These are phyloP conservation scores for Candida tammaniensis DNA, from an alignment of 805 yeast genomes.

Conservation along the genomic window DNA sequence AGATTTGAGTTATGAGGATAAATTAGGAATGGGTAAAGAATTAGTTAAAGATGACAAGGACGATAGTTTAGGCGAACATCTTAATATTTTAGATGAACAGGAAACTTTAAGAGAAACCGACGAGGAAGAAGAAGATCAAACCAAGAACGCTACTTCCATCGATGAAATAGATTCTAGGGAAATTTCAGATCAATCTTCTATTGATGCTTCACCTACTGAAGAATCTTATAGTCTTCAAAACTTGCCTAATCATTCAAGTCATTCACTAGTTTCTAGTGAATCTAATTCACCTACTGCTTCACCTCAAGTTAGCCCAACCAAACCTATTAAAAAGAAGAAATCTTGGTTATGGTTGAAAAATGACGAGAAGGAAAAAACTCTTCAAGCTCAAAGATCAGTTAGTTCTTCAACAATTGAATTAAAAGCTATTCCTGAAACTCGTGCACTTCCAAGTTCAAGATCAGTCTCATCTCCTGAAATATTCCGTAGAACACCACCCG, in stretches of 20 bases:
- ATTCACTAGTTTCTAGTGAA: conserved; percentile 8
- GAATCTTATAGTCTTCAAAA: conserved; percentile 2
- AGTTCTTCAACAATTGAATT: conserved; percentile 31
- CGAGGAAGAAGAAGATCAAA: conserved; percentile 3
- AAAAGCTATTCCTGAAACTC: conserved; percentile 21
- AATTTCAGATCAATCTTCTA: conserved; percentile 13
- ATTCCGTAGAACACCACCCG: not conserved
- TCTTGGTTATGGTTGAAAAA: conserved; percentile 39
- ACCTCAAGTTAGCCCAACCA: conserved; percentile 14
- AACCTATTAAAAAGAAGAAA: conserved; percentile 30
- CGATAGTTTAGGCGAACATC: not conserved
- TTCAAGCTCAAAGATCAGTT: conserved; percentile 22
- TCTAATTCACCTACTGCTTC: conserved; percentile 7
- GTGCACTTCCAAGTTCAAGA: conserved; percentile 13
- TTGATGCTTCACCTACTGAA: conserved; percentile 5
- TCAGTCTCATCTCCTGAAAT: conserved; percentile 41
- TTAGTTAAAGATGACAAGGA: not conserved
- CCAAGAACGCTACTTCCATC: conserved; percentile 2
- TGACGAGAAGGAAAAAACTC: conserved; percentile 14
- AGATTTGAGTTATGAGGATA: conserved; percentile 38
- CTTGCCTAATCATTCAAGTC: conserved; percentile 7
- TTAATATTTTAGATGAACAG: not conserved
- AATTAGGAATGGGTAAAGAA: conserved; percentile 27
- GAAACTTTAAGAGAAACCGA: conserved; percentile 8
- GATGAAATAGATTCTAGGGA: conserved; percentile 13